Base-by-base conservation (phyloP, 257 asterid genomes). In the Scutellaria minor region DNA sequence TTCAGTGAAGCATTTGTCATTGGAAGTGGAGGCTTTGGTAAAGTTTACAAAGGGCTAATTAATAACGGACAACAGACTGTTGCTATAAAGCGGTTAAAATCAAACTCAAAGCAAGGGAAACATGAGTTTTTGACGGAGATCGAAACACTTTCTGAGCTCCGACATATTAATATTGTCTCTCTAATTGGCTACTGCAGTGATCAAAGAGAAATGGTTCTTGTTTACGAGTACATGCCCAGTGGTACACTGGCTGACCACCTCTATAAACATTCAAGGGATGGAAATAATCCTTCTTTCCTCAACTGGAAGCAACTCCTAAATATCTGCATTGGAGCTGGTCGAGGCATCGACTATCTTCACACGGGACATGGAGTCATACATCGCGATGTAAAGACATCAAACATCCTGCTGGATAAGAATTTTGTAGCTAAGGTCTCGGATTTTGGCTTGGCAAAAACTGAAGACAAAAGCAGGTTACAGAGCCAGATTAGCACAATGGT, bases 1-100 rank as follows among this genome's bases (percentile, higher is more conserved):
- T 87, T 87, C 78, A 77, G 60, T 39, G 71, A 72, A 14, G 80
- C 70, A 35, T 53, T 70, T 45, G 12, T 81, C 31, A 78, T 87
- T 7, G 90, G 88, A 12, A 76, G 47, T 10, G 93, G 87, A n/a
- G 93, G 90, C 27, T 83, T 77, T 31, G 93, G 90, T 5, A 64
- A 57, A 64, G 91, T 84, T 50, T 83, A 82, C 69, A 83, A 76
- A 58, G 84, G 88, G 18, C 27, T 47, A 15, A 82, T 86, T 66
- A 71, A 80, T 64, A 55, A 61, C n/a, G 84, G 80, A 14, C 72
- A 15, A 7, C 60, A 61, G 5, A 54, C 50, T 75, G 83, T 84
- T 6, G 89, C 92, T 44, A 74, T 86, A 11, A 86, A 84, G 81
- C 64, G 88, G 48, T 53, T 77, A 62, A 82, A 78, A 67, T 52